Evolutionary conservation across 805 yeast genomes (phyloP).

Genomic region (Ogataea naganishii): DNA sequence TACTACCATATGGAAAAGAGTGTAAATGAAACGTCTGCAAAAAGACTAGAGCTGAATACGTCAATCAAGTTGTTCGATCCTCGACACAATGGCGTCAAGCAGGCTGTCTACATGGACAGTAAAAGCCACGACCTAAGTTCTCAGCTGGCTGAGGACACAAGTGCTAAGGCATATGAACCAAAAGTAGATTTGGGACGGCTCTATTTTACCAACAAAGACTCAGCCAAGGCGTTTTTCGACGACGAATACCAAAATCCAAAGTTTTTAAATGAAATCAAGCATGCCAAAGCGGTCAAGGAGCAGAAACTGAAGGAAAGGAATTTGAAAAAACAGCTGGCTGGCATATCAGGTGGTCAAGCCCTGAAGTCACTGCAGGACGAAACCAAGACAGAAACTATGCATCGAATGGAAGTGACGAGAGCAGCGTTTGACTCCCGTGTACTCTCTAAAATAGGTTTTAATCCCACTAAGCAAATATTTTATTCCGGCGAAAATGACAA

Average conservation of each 20-base stretch:
- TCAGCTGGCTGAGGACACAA: slow-evolving; percentile 14
- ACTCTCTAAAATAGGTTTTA: slow-evolving; percentile 19
- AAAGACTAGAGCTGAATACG: slow-evolving; percentile 71
- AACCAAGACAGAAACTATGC: slow-evolving; percentile 10
- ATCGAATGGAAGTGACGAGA: slow-evolving; percentile 16
- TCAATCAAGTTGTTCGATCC: slow-evolving; percentile 51
- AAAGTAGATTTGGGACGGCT: slow-evolving; percentile 12
- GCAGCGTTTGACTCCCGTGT: slow-evolving; percentile 15
- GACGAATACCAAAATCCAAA: slow-evolving; percentile 42
- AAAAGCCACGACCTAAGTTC: slow-evolving; percentile 19
- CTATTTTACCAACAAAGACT: slow-evolving; percentile 30
- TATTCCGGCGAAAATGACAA: background rate
- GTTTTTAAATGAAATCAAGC: slow-evolving; percentile 28
- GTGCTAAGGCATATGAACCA: slow-evolving; percentile 15
- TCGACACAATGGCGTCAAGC: slow-evolving; percentile 31
- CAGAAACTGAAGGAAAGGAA: slow-evolving; percentile 26
- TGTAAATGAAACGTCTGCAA: slow-evolving; percentile 41
- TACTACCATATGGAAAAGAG: slow-evolving; percentile 61
- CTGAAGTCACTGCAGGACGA: slow-evolving; percentile 9
- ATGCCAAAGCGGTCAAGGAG: slow-evolving; percentile 28
- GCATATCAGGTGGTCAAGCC: slow-evolving; percentile 15
- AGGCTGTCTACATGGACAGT: slow-evolving; percentile 31
- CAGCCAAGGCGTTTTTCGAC: slow-evolving; percentile 43
- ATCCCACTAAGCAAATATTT: slow-evolving; percentile 19
- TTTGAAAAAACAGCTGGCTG: slow-evolving; percentile 22